Evolutionary conservation across 78 protist species (phyloP).

Genomic region (Creolimax fragrantissima): DNA sequence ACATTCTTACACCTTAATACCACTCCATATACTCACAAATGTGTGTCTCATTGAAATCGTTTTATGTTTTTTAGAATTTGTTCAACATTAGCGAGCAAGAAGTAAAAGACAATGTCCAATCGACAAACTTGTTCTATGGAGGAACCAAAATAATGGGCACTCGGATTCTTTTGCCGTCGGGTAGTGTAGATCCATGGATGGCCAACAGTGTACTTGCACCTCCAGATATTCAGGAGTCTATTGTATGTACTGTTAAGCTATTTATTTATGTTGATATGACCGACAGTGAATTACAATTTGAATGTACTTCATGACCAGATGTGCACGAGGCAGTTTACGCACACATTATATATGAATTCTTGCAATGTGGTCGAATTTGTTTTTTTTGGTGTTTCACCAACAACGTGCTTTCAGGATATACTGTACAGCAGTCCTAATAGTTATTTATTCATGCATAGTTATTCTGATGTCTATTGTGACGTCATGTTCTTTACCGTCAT

Average conservation of each 20-base stretch:
- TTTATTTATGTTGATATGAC: too few species aligned
- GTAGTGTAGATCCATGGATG: slow-evolving; percentile 43
- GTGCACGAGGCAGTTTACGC: background rate
- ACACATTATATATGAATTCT: background rate
- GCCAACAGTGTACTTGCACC: background rate
- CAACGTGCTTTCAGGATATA: background rate
- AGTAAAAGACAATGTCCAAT: background rate
- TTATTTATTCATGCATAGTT: too few species aligned
- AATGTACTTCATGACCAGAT: background rate
- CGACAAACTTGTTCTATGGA: slow-evolving; percentile 32
- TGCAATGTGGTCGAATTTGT: background rate
- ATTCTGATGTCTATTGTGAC: too few species aligned
- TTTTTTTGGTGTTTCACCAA: background rate
- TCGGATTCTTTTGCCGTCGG: slow-evolving; percentile 28
- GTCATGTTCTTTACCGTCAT: too few species aligned
- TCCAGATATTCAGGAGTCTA: background rate
- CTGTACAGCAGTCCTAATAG: too few species aligned
- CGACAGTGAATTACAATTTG: too few species aligned
- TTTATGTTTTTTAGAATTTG: background rate
- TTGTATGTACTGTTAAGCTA: too few species aligned
- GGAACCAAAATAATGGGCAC: slow-evolving; percentile 17
- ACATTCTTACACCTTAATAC: too few species aligned
- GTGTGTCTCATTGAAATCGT: background rate
- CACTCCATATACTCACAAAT: too few species aligned
- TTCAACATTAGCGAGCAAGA: background rate